Base-by-base conservation (phyloP, 2,329 filamentous ascomycete genomes). In the Phaeoacremonium minimum region DNA sequence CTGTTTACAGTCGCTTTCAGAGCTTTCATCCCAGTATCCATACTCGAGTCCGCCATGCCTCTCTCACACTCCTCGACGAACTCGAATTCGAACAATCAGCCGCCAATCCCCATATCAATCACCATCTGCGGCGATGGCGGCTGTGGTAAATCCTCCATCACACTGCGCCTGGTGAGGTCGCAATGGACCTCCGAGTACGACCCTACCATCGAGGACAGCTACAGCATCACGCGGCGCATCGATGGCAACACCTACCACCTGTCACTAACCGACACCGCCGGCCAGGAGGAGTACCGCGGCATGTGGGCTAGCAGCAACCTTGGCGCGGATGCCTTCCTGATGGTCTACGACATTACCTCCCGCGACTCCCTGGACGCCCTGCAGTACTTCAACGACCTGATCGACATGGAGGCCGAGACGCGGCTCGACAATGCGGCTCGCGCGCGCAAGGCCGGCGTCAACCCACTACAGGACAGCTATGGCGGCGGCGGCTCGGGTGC, bases 71-170 rank as follows among this genome's bases (percentile, higher is more conserved):
- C n/a, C n/a, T n/a, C n/a, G n/a, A n/a, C 32, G 18, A 35, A 43
- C 40, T 30, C 44, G 15, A 35, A 30, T 28, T 41, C 43, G 18
- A 37, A 46, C 20, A 51, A 55, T 37, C 60, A 63, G 37, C 57
- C 60, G 8, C 69, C 74, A 1, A 63, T 77, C 14, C 76, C 76
- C 43, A 80, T 83, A 53, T 73, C 80, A 46, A 88, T 91, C 55
- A 91, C 87, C 39, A 87, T 93, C 60, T 91, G 86, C 64, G 87
- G 87, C 56, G 87, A 91, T 57, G 87, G 87, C 53, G 87, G 87
- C 42, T 88, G 84, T 57, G 85, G 85, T 53, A 93, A 93, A 66
- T 89, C 85, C 3, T 88, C 84, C 47, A 90, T 93, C 55, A 91
- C 87, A 13, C 69, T 93, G 41, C 84, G 87, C 35, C 77, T 93